Percentiles rank a stretch among this genome's conserved stretches.
Evolutionary conservation across 305 asterid genomes (phyloP).

Genomic region (Fraxinus baroniana): DNA sequence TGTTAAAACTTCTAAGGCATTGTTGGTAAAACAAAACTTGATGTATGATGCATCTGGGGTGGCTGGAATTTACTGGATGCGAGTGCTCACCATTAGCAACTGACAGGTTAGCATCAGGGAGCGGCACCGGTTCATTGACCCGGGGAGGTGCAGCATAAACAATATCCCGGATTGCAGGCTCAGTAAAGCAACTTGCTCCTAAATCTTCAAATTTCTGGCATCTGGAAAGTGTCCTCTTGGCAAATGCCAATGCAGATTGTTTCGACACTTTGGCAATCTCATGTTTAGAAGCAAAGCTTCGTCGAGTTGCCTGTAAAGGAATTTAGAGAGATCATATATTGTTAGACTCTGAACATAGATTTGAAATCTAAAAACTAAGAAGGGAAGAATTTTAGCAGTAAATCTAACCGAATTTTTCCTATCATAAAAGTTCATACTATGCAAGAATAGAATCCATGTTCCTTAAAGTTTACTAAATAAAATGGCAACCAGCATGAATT

Average conservation of each 20-base stretch:
- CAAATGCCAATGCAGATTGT: slow-evolving; percentile 74
- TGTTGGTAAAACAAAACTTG: not conserved
- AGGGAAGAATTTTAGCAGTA: slow-evolving; percentile 6
- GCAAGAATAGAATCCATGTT: not conserved
- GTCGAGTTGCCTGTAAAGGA: slow-evolving; percentile 79
- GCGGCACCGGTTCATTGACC: slow-evolving; percentile 52
- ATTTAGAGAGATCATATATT: slow-evolving; percentile 20
- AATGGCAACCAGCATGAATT: not conserved
- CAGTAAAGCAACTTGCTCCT: slow-evolving; percentile 75
- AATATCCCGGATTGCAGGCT: slow-evolving; percentile 69
- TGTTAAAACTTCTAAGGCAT: not conserved
- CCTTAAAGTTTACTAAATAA: not conserved
- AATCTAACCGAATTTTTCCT: not conserved
- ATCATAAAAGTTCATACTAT: not conserved
- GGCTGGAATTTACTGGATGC: slow-evolving; percentile 3
- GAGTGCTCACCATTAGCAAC: slow-evolving; percentile 43
- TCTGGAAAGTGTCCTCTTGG: slow-evolving; percentile 73
- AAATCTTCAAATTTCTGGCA: slow-evolving; percentile 71
- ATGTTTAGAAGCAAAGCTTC: slow-evolving; percentile 69
- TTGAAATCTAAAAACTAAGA: slow-evolving; percentile 4
- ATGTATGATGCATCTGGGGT: too few relatives aligned
- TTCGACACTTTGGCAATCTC: slow-evolving; percentile 80
- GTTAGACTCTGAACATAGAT: slow-evolving; percentile 20
- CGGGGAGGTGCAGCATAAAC: slow-evolving; percentile 75
- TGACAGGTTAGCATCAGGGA: slow-evolving; percentile 38